Conservation (phyloP, 2,329 filamentous ascomycete species). For the Aspergillus unguis region DNA sequence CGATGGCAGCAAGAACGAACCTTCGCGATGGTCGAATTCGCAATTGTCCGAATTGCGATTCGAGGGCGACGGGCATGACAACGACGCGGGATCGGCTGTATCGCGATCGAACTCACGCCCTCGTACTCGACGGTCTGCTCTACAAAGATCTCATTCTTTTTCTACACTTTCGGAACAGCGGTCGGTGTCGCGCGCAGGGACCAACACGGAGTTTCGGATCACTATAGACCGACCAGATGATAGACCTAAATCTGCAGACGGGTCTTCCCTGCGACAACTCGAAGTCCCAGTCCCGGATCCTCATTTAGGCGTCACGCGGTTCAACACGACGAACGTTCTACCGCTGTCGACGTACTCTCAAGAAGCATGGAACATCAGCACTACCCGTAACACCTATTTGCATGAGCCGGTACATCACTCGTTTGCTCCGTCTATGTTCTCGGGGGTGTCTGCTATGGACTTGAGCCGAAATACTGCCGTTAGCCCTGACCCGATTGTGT, state of each 20-base stretch:
- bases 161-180: conserved; percentile 68
- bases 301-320: conserved; percentile 75
- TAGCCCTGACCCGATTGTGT: conserved; percentile 42
- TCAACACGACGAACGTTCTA: conserved; percentile 74
- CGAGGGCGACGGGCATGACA: conserved; percentile 22
- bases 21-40: conserved; percentile 40
- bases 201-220: conserved; percentile 70
- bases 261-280: conserved; percentile 56
- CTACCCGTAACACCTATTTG: conserved; percentile 24
- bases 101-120: conserved; percentile 21
- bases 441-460: conserved; percentile 32
- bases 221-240: conserved; percentile 71
- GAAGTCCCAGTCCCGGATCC: conserved; percentile 80
- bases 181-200: conserved; percentile 31
- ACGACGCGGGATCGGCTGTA: conserved; percentile 22
- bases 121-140: conserved; percentile 32
- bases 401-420: conserved; percentile 30
- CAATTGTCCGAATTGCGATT: conserved; percentile 41
- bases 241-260: conserved; percentile 63
- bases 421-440: conserved; percentile 38
- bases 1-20: conserved; percentile 26
- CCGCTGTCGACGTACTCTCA: conserved; percentile 72
- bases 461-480: conserved; percentile 29
- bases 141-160: conserved; percentile 68
- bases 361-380: conserved; percentile 26